Base-by-base conservation (phyloP, 225 moss, liverwort and hornwort genomes). In the Climacium dendroides region DNA sequence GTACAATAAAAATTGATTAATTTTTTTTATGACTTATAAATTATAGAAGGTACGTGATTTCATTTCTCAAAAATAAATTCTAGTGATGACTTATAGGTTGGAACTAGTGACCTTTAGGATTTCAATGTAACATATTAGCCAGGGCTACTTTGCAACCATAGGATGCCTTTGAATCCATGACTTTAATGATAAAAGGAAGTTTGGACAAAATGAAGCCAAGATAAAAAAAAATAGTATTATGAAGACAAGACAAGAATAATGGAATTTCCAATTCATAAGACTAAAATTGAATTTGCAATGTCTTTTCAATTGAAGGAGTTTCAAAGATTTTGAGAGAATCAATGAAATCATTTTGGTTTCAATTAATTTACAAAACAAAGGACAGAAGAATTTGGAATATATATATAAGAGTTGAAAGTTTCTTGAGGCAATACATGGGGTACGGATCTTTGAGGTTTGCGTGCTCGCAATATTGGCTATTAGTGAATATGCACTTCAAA, bases 261-360 rank as follows among this genome's bases (percentile, higher is more conserved):
- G 1, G 2, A 39, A 41, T 22, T n/a, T 22, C 0, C 1, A n/a
- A 66, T 66, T 37, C 11, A n/a, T 3, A 6, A 22, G 2, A 22
- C 22, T 66, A n/a, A 66, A 37, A 37, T 37, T 67, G 22, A 23
- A 67, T 2, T 6, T 0, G 5, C 23, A 3, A 22, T 66, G 11
- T 22, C 22, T 37, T 37, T 20, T 11, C 2, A n/a, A 35, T 34
- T 19, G 35, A 64, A 6, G 10, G 5, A 64, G 2, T 6, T 20
- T 6, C n/a, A 37, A 66, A 37, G 6, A 11, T 14, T 70, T 70
- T 39, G 5, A 70, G 0, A 23, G 0, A 39, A 65, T 3, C 6
- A 35, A 35, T 19, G 10, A 5, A 0, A 35, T 10, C 0, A 4
- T 69, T 24, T 69, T 4, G 4, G 4, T 7, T 69, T 39, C 13